Base-by-base conservation (phyloP, 352 stramenopile genomes). In the Blastocystis sp. region DNA sequence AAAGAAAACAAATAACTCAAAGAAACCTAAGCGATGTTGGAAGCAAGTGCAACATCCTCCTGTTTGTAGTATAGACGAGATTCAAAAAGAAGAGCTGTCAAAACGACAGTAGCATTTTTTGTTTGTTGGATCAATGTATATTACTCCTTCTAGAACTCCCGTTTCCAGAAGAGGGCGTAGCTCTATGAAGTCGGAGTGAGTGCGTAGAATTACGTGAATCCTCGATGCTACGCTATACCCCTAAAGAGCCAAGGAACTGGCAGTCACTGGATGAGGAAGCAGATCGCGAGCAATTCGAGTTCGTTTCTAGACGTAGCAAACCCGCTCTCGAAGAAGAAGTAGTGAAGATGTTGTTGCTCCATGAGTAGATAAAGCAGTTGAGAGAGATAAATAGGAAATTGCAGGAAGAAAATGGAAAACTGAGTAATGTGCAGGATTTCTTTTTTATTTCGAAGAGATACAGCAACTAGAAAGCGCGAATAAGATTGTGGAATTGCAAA, bases 81-180 rank as follows among this genome's bases (percentile, higher is more conserved):
- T 84, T 45, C 73, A 69, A 43, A 84, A 69, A 43, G 73, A 84
- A 43, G 73, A 84, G 73, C 23, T 69, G 50, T 66, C n/a, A 18
- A 84, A 84, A 34, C 37, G 56, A 39, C 26, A 47, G 62, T 73
- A 73, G 9, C 56, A 45, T 84, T 54, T n/a, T 64, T n/a, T 62
- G 15, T 84, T 84, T 18, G 18, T 69, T 41, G 26, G 3, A 54
- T 18, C 29, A 18, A 84, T 84, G 73, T 84, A 43, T 6, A 43
- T 34, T 3, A 84, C 73, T 18, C 73, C 73, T 50, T 84, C 13
- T 23, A 23, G 34, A 8, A 66, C 73, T 34, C 73, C 73, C 2
- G 53, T 39, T 13, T 45, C 34, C 13, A 34, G 26, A 18, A 59
- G 53, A 29, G 13, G 26, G 68, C 26, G 73, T 84, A 77, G 11